Percentiles rank a stretch among this genome's conserved stretches.
Evolutionary conservation across 805 yeast genomes (phyloP).

Genomic region (Wickerhamiella azymoides): DNA sequence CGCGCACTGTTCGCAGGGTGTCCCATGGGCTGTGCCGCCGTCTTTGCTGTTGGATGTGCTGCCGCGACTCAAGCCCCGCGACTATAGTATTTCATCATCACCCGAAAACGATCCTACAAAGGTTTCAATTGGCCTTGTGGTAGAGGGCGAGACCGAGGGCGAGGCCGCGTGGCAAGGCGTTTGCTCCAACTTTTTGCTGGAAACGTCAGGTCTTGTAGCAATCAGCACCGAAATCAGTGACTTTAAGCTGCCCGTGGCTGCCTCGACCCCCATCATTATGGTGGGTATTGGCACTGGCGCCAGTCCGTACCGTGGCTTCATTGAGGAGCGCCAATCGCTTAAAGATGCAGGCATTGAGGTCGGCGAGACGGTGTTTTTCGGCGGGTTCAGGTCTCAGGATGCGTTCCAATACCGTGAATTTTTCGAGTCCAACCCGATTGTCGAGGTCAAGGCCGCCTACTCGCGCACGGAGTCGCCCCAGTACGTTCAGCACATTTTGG

Average conservation of each 20-base stretch:
- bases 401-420: constrained; percentile 13
- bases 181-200: constrained; percentile 14
- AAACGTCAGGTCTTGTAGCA: constrained; percentile 31
- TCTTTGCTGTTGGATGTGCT: constrained; percentile 56
- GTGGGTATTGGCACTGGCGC: constrained; percentile 88
- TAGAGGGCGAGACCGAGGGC: constrained; percentile 32
- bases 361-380: constrained; percentile 12
- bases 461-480: constrained; percentile 9
- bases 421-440: constrained; percentile 1
- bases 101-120: constrained; percentile 50
- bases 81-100: constrained; percentile 75
- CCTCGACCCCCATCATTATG: constrained; percentile 56
- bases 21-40: constrained; percentile 59
- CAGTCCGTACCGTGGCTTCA: constrained; percentile 77
- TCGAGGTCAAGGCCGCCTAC: constrained; percentile 13
- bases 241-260: constrained; percentile 64
- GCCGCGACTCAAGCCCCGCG: constrained; percentile 63
- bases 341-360: constrained; percentile 9
- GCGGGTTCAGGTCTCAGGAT: constrained; percentile 13
- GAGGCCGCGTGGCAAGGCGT: constrained; percentile 12
- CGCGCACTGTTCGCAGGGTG: constrained; percentile 39
- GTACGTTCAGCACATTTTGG: constrained; percentile 10
- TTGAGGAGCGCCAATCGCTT: constrained; percentile 53
- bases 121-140: constrained; percentile 65
- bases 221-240: constrained; percentile 70